Percentiles rank a stretch among this genome's conserved stretches.
Conservation (phyloP, 140 eudicot genomes). For the Senecio squalidus region DNA sequence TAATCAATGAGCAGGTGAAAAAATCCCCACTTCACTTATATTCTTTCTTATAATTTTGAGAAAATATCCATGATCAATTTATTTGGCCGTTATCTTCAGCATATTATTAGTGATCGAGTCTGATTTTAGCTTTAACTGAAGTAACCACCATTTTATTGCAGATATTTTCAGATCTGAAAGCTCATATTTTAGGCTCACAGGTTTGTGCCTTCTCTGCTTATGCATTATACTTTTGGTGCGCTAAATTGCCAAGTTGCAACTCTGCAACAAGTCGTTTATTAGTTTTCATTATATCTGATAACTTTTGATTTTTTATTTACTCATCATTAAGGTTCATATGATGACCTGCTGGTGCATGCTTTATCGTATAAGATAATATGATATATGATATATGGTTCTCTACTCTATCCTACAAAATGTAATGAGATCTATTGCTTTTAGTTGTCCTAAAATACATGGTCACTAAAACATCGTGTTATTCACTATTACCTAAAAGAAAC, state of each 20-base stretch:
- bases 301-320: neutral
- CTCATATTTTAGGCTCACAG: constrained; percentile 87
- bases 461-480: neutral
- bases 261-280: neutral
- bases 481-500: neutral
- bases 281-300: neutral
- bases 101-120: neutral
- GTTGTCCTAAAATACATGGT: neutral
- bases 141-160: constrained; percentile 32
- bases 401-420: neutral
- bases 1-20: constrained; percentile 80
- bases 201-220: constrained; percentile 30
- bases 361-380: neutral
- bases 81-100: no score
- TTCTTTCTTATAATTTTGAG: neutral
- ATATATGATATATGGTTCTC: neutral
- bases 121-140: constrained; percentile 10
- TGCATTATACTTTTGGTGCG: neutral
- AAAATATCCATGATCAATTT: no score
- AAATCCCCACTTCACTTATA: neutral
- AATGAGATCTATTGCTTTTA: neutral
- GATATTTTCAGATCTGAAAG: constrained; percentile 81
- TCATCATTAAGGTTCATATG: neutral
- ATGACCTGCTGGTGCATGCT: neutral
- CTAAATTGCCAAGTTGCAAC: neutral